Base-by-base conservation (phyloP, 768 basidiomycete species). In the Pilatotrama ljubarskyi region DNA sequence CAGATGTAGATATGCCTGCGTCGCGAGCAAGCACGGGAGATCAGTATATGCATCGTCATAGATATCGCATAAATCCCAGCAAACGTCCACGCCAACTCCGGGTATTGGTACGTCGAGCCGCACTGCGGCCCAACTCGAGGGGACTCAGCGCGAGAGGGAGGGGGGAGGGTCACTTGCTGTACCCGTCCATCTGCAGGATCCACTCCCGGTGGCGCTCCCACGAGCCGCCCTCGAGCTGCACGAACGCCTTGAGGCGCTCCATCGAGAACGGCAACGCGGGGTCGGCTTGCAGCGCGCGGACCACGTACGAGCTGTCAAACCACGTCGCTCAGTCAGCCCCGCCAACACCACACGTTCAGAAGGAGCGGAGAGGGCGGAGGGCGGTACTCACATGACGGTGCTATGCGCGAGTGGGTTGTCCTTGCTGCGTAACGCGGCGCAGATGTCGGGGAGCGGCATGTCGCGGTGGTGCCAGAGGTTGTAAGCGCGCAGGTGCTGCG, bases 321-420 rank as follows among this genome's bases (percentile, higher is more conserved):
- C 9, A 13, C 25, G 24, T 15, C 29, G 22, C 5, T 5, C 17
- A 20, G 42, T 49, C 35, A 51, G 43, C 37, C 15, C 2, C 4
- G 25, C 15, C 14, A 15, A 13, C 35, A 40, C 17, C 32, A n/a
- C 10, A 25, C 20, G 1, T 2, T 1, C 4, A 29, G 32, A 25
- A 22, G 11, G 24, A 1, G 6, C 11, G 20, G 15, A 11, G 35
- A 41, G 13, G 14, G 5, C n/a, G n/a, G n/a, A n/a, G n/a, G n/a
- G n/a, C n/a, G 24, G 18, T n/a, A 69, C 77, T 64, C 48, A 82
- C 79, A 82, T 81, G 41, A 82, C 80, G 1, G 81, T 80, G 46
- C 76, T 73, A 52, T 76, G 73, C 44, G 76, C 76, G 41, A 82
- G 72, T 17, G 80, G 81, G 53, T 79, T 74, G 25, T 73, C 64